Percentiles rank a stretch among this genome's conserved stretches.
Conservation (phyloP, 257 asterid genomes). For the Coffea eugenioides region DNA sequence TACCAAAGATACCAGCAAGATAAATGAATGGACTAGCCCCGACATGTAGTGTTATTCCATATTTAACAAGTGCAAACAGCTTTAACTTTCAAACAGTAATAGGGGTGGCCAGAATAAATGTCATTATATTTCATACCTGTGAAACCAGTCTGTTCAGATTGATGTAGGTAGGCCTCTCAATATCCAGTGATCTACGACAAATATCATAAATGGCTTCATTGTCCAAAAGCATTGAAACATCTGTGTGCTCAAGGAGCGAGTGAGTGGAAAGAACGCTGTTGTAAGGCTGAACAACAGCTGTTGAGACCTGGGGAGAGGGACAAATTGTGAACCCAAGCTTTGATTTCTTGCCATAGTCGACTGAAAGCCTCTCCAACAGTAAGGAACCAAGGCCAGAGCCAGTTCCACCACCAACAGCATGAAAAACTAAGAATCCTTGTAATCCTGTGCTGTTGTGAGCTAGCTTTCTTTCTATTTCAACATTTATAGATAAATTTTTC, state of each 20-base stretch:
- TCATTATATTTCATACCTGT: slow-evolving; percentile 40
- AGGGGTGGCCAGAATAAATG: too few species aligned
- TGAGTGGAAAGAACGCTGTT: slow-evolving; percentile 92
- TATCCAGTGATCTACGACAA: slow-evolving; percentile 90
- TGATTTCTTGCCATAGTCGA: slow-evolving; percentile 84
- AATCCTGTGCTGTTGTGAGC: slow-evolving; percentile 91
- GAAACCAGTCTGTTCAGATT: slow-evolving; percentile 89
- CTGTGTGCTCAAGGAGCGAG: slow-evolving; percentile 94
- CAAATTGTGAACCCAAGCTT: slow-evolving; percentile 86
- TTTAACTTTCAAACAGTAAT: too few species aligned
- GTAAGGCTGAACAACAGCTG: slow-evolving; percentile 95
- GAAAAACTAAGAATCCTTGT: slow-evolving; percentile 89
- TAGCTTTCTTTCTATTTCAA: slow-evolving; percentile 13
- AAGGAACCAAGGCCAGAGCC: slow-evolving; percentile 94
- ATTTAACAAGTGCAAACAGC: too few species aligned
- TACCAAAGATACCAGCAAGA: too few species aligned
- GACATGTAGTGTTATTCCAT: too few species aligned
- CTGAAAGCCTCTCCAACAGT: slow-evolving; percentile 84
- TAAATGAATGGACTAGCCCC: too few species aligned
- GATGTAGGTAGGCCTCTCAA: slow-evolving; percentile 93
- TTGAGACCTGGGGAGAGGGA: slow-evolving; percentile 95
- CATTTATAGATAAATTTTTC: too few species aligned
- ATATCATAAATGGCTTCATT: slow-evolving; percentile 35
- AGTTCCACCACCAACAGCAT: slow-evolving; percentile 98
- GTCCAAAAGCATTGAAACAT: slow-evolving; percentile 8